phyloP scores from a whole-genome alignment of 352 stramenopile species.

The Hyaloperonospora brassicae region DNA sequence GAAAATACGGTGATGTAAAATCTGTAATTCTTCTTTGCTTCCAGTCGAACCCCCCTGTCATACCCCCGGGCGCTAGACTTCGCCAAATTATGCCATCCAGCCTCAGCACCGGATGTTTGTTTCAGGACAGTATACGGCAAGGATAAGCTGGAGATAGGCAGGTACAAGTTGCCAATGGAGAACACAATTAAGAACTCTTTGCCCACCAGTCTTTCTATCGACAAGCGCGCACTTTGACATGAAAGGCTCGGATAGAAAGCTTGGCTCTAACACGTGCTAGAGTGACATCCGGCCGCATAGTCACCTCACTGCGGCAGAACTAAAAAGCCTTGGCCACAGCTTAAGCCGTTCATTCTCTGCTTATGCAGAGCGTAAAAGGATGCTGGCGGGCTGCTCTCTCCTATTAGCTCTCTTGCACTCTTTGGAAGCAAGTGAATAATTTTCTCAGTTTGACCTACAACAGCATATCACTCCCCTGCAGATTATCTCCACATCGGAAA shows the following conservation, averaged over 20 bases:
- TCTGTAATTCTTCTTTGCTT: neutral
- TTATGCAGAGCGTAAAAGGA: neutral
- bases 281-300: neutral
- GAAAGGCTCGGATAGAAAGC: neutral
- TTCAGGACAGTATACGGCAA: neutral
- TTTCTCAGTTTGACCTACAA: neutral
- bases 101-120: slow-evolving; percentile 1
- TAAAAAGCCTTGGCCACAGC: neutral
- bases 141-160: neutral
- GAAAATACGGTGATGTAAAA: neutral
- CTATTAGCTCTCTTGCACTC: neutral
- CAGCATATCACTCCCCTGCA: neutral
- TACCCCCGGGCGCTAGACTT: neutral
- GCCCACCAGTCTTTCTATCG: neutral
- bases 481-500: neutral
- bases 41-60: slow-evolving; percentile 1
- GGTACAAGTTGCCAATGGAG: slow-evolving; percentile 1
- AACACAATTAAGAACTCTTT: neutral
- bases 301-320: neutral
- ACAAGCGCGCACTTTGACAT: neutral
- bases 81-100: neutral
- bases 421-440: neutral
- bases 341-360: neutral
- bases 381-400: neutral
- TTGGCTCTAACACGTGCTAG: neutral